These are phyloP conservation scores for Angomonas ambiguus DNA, from an alignment of 208 protist species.

Conservation along the genomic window DNA sequence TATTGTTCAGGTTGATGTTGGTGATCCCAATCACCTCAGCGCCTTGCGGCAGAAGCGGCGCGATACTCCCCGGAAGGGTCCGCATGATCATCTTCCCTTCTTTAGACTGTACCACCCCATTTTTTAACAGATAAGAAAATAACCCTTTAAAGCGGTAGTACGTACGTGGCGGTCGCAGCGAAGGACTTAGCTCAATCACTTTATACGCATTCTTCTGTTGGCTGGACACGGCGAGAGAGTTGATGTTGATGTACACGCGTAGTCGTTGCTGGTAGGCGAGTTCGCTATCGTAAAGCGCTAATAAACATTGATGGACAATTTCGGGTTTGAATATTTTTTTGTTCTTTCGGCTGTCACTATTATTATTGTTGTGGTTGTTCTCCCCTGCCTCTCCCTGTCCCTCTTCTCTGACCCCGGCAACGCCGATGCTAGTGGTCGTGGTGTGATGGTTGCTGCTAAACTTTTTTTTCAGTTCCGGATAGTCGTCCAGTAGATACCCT, in stretches of 20 bases:
- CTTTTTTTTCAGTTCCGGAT: too few species aligned
- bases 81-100: slow-evolving; percentile 75
- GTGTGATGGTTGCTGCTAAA: too few species aligned
- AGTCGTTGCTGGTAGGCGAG: slow-evolving; percentile 64
- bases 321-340: slow-evolving; percentile 31
- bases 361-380: background rate
- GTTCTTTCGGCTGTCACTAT: background rate
- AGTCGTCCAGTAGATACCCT: too few species aligned
- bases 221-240: slow-evolving; percentile 14
- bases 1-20: slow-evolving; percentile 33
- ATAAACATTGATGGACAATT: slow-evolving; percentile 90
- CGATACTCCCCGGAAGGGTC: slow-evolving; percentile 72
- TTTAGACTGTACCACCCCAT: slow-evolving; percentile 61
- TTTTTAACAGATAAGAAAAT: slow-evolving; percentile 69
- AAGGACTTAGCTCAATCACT: slow-evolving; percentile 83
- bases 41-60: slow-evolving; percentile 77
- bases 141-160: slow-evolving; percentile 83
- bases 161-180: slow-evolving; percentile 83
- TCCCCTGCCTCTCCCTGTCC: background rate
- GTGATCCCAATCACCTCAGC: slow-evolving; percentile 68
- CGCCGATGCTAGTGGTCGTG: too few species aligned
- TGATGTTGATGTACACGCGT: slow-evolving; percentile 66
- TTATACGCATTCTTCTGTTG: slow-evolving; percentile 61
- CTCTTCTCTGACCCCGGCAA: background rate
- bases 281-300: slow-evolving; percentile 89